A percentile compares a stretch with the other conserved stretches of the same genome.
Evolutionary conservation across 768 basidiomycete genomes (phyloP).

Genomic region (Sporobolomyces phaffii): DNA sequence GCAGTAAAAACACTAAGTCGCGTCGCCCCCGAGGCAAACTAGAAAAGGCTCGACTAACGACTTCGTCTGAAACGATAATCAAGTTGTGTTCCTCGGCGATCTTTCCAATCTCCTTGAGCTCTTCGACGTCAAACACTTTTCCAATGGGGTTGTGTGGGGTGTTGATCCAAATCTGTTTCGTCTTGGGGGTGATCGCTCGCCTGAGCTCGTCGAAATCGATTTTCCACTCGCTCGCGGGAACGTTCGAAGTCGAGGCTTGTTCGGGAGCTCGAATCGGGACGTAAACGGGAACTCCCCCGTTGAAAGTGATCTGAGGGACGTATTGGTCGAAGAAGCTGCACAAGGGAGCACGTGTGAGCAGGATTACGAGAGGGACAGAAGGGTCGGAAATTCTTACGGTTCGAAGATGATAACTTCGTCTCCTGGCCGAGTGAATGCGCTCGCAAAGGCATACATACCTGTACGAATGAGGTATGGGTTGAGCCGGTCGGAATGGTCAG

Average conservation of each 20-base stretch:
- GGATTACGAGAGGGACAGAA: not conserved
- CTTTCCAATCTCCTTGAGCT: constrained; percentile 76
- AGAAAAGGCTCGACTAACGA: constrained; percentile 55
- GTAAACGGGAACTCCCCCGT: constrained; percentile 80
- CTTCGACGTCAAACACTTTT: constrained; percentile 80
- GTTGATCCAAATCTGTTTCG: constrained; percentile 91
- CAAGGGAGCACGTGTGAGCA: not conserved
- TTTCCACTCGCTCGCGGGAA: constrained; percentile 73
- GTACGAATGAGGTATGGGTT: constrained; percentile 1
- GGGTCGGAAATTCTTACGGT: constrained; percentile 46
- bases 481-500: too few relatives aligned
- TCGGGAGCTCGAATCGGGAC: constrained; percentile 89
- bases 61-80: constrained; percentile 91
- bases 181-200: constrained; percentile 73
- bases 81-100: constrained; percentile 88
- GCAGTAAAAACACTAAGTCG: constrained; percentile 1
- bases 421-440: constrained; percentile 80
- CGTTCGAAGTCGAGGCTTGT: constrained; percentile 46
- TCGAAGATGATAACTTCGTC: constrained; percentile 99
- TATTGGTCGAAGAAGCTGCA: constrained; percentile 39
- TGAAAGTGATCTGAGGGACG: constrained; percentile 40
- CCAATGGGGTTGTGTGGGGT: constrained; percentile 89
- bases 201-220: constrained; percentile 85
- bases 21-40: constrained; percentile 1
- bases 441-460: constrained; percentile 83